These are phyloP conservation scores for Cercospora beticola DNA, from an alignment of 2,329 filamentous ascomycete genomes.

Conservation along the genomic window DNA sequence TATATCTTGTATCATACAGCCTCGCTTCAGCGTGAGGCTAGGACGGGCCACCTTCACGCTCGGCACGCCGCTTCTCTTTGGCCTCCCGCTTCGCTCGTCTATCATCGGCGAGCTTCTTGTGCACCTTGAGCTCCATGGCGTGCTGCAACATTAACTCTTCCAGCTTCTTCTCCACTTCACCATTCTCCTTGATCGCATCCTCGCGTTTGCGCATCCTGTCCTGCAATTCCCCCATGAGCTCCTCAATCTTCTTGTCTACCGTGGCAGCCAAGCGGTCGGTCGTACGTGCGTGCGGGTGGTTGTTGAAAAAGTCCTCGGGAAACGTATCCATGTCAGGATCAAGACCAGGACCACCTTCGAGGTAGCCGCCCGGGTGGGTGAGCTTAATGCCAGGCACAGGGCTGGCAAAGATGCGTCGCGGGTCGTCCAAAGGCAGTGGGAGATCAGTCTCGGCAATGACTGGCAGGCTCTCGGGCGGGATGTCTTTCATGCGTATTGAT, in stretches of 20 bases:
- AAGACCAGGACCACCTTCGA: conserved; percentile 50
- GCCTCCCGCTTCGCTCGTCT: conserved; percentile 40
- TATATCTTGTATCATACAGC: not conserved
- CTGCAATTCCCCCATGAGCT: conserved; percentile 33
- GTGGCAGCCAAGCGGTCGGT: conserved; percentile 38
- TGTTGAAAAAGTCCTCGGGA: conserved; percentile 42
- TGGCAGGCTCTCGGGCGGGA: conserved; percentile 31
- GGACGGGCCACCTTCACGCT: not conserved
- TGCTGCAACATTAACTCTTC: conserved; percentile 46
- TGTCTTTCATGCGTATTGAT: conserved; percentile 32
- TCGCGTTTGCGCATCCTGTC: conserved; percentile 39
- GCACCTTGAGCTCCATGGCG: conserved; percentile 47
- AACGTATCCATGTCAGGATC: conserved; percentile 41
- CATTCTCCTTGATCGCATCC: conserved; percentile 44
- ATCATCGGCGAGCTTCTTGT: conserved; percentile 44
- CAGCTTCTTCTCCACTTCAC: conserved; percentile 45
- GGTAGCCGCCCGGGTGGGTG: conserved; percentile 49
- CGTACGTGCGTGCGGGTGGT: conserved; percentile 38
- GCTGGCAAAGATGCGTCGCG: conserved; percentile 44
- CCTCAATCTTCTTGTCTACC: conserved; percentile 36
- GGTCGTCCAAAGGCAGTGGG: conserved; percentile 46
- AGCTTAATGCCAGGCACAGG: conserved; percentile 47
- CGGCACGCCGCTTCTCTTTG: conserved; percentile 33
- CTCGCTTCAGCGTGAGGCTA: not conserved
- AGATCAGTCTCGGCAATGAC: conserved; percentile 37